Conservation (phyloP, 495 filamentous ascomycete genomes). For the Filosporella fistucella region DNA sequence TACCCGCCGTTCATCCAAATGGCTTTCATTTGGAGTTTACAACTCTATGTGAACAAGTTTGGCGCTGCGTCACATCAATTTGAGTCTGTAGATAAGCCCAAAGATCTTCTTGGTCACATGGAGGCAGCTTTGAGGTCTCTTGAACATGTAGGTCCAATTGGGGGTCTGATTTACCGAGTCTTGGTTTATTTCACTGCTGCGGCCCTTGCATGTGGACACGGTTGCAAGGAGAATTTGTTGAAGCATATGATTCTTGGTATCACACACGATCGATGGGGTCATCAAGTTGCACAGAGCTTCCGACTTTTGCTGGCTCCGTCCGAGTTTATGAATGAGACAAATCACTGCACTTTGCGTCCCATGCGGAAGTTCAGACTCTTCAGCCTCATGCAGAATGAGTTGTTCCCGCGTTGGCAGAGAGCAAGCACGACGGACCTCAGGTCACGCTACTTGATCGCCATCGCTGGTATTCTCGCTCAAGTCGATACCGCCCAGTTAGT, state of each 20-base stretch:
- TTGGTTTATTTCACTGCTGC: slow-evolving; percentile 17
- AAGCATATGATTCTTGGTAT: slow-evolving; percentile 14
- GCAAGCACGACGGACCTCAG: no score
- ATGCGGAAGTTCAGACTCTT: slow-evolving; percentile 9
- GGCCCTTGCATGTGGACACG: background rate
- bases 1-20: background rate
- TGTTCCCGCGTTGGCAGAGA: no score
- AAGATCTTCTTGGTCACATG: no score
- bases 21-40: slow-evolving; percentile 15
- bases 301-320: slow-evolving; percentile 30
- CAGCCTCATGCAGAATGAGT: no score
- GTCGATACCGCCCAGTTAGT: slow-evolving; percentile 1
- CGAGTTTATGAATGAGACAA: slow-evolving; percentile 27
- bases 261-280: slow-evolving; percentile 15
- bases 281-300: slow-evolving; percentile 27
- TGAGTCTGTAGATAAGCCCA: no score
- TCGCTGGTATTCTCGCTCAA: slow-evolving; percentile 16
- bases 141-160: background rate
- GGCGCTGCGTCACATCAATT: background rate
- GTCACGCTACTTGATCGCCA: slow-evolving; percentile 18
- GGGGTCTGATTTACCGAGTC: slow-evolving; percentile 8
- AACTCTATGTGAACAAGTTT: slow-evolving; percentile 21
- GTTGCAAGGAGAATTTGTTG: background rate
- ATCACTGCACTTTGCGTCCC: slow-evolving; percentile 25
- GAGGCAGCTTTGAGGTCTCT: background rate